A percentile compares a stretch with the other conserved stretches of the same genome.
Evolutionary conservation across 331 rosid genomes (phyloP).

Genomic region (Cydonia oblonga): DNA sequence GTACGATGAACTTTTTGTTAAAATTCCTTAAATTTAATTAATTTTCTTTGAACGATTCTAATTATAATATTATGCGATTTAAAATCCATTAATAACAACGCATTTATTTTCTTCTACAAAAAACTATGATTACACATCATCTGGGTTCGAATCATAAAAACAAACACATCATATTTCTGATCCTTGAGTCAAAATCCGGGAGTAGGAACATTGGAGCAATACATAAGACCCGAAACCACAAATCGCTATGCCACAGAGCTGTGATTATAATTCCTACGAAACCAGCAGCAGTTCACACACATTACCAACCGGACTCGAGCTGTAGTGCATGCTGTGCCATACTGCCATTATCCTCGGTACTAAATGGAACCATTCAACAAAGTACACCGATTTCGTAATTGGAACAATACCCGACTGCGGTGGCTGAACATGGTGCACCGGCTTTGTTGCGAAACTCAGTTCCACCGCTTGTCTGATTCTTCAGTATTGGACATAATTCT

Average conservation of each 20-base stretch:
- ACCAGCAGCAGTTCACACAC: neutral
- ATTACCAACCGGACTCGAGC: neutral
- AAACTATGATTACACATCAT: neutral
- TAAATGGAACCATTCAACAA: neutral
- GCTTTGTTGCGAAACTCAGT: neutral
- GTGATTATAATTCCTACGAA: neutral
- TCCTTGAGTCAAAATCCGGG: neutral
- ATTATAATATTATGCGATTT: too few relatives aligned
- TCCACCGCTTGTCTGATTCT: neutral
- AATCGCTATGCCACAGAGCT: neutral
- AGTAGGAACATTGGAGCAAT: neutral
- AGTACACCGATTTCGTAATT: neutral
- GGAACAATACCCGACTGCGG: neutral
- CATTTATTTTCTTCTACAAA: too few relatives aligned
- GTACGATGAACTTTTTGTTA: rapidly evolving
- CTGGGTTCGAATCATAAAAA: neutral
- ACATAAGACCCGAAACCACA: neutral
- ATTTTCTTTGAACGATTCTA: too few relatives aligned
- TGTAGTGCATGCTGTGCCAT: neutral
- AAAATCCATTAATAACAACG: too few relatives aligned
- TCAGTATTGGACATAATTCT: neutral
- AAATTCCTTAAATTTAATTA: too few relatives aligned
- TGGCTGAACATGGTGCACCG: neutral
- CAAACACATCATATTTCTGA: neutral
- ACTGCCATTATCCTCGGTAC: neutral